Conservation (phyloP, 1,139 yeast genomes). For the Geotrichum restrictum region DNA sequence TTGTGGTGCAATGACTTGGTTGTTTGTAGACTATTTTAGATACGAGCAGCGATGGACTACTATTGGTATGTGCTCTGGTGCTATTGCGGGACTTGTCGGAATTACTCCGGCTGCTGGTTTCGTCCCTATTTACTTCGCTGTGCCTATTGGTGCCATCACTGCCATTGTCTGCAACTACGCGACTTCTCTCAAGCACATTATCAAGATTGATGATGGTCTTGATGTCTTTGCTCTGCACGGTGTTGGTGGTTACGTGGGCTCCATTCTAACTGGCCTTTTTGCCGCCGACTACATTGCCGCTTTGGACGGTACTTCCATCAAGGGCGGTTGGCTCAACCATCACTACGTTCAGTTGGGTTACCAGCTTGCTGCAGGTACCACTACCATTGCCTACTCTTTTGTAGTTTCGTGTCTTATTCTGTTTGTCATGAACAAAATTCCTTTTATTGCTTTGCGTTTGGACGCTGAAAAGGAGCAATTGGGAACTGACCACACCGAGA, state of each 20-base stretch:
- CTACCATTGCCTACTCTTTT: slow-evolving; percentile 79
- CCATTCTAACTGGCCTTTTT: slow-evolving; percentile 80
- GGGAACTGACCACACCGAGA: slow-evolving; percentile 86
- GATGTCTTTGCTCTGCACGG: slow-evolving; percentile 94
- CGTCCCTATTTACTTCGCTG: slow-evolving; percentile 85
- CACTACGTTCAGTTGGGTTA: slow-evolving; percentile 86
- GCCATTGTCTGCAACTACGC: slow-evolving; percentile 80
- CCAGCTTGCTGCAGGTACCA: slow-evolving; percentile 80
- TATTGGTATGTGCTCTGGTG: slow-evolving; percentile 90
- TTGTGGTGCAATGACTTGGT: slow-evolving; percentile 87
- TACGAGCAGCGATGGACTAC: slow-evolving; percentile 91
- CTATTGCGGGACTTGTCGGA: slow-evolving; percentile 90
- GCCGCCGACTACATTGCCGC: slow-evolving; percentile 92
- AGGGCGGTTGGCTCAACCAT: slow-evolving; percentile 93
- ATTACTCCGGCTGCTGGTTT: slow-evolving; percentile 97
- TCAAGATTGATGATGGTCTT: slow-evolving; percentile 89
- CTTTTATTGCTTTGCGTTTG: slow-evolving; percentile 77
- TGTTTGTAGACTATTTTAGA: slow-evolving; percentile 85
- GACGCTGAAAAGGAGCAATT: slow-evolving; percentile 83
- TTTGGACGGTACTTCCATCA: slow-evolving; percentile 57
- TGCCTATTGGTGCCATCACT: slow-evolving; percentile 76
- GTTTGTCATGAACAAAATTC: slow-evolving; percentile 70
- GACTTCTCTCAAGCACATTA: slow-evolving; percentile 65
- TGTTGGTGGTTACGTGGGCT: slow-evolving; percentile 86
- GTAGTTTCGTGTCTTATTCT: slow-evolving; percentile 69